These are phyloP conservation scores for Lactarius sanguifluus DNA, from an alignment of 768 basidiomycete species.

Conservation along the genomic window DNA sequence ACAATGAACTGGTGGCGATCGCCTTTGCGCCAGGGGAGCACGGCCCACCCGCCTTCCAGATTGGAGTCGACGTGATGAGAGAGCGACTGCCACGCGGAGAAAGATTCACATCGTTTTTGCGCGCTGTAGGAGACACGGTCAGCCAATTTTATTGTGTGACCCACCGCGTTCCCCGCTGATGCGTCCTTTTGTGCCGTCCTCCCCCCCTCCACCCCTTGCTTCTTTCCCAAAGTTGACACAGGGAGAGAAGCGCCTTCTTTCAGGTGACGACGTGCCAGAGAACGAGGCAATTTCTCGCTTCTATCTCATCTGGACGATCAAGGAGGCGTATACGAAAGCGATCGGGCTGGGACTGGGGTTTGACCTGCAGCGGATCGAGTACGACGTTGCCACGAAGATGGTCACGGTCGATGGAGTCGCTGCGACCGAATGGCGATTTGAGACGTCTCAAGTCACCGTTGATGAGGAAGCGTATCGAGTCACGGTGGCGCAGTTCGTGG, in stretches of 20 bases:
- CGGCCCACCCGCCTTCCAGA: slow-evolving; percentile 52
- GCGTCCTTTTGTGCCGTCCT: background rate
- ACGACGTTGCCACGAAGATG: slow-evolving; percentile 50
- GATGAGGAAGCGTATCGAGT: slow-evolving; percentile 59
- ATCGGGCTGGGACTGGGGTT: slow-evolving; percentile 81
- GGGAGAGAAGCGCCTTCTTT: slow-evolving; percentile 37
- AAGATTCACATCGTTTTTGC: slow-evolving; percentile 59
- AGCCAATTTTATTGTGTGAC: slow-evolving; percentile 20
- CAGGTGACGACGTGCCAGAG: slow-evolving; percentile 41
- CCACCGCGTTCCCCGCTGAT: slow-evolving; percentile 20
- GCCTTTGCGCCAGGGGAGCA: slow-evolving; percentile 49
- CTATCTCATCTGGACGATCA: slow-evolving; percentile 87
- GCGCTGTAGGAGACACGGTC: slow-evolving; percentile 66
- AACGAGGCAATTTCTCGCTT: slow-evolving; percentile 59
- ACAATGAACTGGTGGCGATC: slow-evolving; percentile 71
- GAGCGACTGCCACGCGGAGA: slow-evolving; percentile 59
- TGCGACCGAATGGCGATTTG: slow-evolving; percentile 67
- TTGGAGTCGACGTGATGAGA: slow-evolving; percentile 86
- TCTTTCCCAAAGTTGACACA: slow-evolving; percentile 41
- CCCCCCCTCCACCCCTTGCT: background rate
- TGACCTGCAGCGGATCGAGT: slow-evolving; percentile 76
- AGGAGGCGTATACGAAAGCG: slow-evolving; percentile 91
- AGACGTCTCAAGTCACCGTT: slow-evolving; percentile 54
- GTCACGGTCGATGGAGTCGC: slow-evolving; percentile 59
- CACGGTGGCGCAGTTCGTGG: slow-evolving; percentile 61